phyloP scores from a whole-genome alignment of 108 stramenopile species.

The Skeletonema tropicum region DNA sequence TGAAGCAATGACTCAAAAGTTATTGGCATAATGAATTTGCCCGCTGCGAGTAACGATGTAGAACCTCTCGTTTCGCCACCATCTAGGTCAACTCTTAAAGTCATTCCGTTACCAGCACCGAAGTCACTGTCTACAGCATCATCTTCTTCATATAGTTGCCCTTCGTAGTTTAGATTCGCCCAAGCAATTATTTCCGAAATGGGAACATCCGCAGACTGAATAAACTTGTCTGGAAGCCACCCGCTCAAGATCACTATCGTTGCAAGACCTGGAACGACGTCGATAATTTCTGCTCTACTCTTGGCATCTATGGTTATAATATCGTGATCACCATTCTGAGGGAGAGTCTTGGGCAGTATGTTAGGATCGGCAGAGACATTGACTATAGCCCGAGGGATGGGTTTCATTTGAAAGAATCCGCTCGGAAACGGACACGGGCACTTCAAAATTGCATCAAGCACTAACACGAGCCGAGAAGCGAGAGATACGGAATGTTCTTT shows the following conservation, averaged over 20 bases:
- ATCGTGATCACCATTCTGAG: neutral
- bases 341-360: neutral
- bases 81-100: neutral
- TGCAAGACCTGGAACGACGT: constrained; percentile 16
- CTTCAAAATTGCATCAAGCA: constrained; percentile 23
- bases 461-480: constrained; percentile 9
- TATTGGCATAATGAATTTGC: constrained; percentile 28
- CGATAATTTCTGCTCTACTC: constrained; percentile 13
- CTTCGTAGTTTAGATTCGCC: constrained; percentile 12
- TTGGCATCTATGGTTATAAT: neutral
- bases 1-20: constrained; percentile 23
- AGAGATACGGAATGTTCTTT: neutral
- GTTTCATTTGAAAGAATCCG: constrained; percentile 19
- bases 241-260: constrained; percentile 24
- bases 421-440: constrained; percentile 24
- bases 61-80: constrained; percentile 2
- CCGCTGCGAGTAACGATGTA: constrained; percentile 12
- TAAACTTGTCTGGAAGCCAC: constrained; percentile 14
- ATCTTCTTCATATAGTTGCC: constrained; percentile 28
- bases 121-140: constrained; percentile 9
- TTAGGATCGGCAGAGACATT: constrained; percentile 15
- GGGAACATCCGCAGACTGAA: constrained; percentile 8
- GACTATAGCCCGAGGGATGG: constrained; percentile 6
- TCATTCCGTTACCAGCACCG: neutral
- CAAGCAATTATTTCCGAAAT: constrained; percentile 33